phyloP scores from a whole-genome alignment of 2,329 filamentous ascomycete genomes.

The Hortaea werneckii region DNA sequence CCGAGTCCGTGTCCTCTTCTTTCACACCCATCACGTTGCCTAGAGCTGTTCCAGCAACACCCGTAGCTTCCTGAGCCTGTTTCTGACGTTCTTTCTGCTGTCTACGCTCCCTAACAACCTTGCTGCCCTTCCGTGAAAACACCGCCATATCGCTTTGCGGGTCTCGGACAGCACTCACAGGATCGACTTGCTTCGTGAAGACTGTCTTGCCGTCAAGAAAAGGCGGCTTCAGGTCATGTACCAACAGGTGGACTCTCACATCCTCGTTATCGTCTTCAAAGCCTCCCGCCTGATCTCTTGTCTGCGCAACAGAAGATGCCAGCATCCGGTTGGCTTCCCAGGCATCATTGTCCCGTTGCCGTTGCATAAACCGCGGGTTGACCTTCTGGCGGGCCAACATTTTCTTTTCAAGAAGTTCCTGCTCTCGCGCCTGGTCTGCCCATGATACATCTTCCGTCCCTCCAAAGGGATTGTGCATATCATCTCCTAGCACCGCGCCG shows the following conservation, averaged over 20 bases:
- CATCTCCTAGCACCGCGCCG: slow-evolving; percentile 71
- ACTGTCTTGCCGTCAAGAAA: slow-evolving; percentile 91
- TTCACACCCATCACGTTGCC: slow-evolving; percentile 95
- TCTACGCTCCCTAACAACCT: slow-evolving; percentile 79
- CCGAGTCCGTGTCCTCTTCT: slow-evolving; percentile 81
- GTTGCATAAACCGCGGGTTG: slow-evolving; percentile 67
- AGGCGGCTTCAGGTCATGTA: slow-evolving; percentile 87
- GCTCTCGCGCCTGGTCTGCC: slow-evolving; percentile 66
- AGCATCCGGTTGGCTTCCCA: slow-evolving; percentile 99
- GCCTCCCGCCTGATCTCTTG: slow-evolving; percentile 62
- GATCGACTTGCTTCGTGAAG: slow-evolving; percentile 95
- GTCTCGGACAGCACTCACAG: slow-evolving; percentile 84
- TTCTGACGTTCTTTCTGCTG: slow-evolving; percentile 89
- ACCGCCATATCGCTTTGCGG: slow-evolving; percentile 98
- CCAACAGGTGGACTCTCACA: slow-evolving; percentile 77
- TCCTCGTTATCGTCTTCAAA: slow-evolving; percentile 87
- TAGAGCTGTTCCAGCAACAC: slow-evolving; percentile 78
- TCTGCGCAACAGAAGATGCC: slow-evolving; percentile 86
- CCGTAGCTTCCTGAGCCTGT: slow-evolving; percentile 91
- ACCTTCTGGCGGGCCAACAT: slow-evolving; percentile 32
- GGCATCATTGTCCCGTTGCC: slow-evolving; percentile 88
- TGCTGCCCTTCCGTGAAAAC: slow-evolving; percentile 89
- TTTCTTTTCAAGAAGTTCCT: slow-evolving; percentile 70
- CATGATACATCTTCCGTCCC: slow-evolving; percentile 56
- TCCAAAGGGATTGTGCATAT: slow-evolving; percentile 85